A percentile compares a stretch with the other conserved stretches of the same genome.
Conservation (phyloP, 768 basidiomycete species). For the Glaciozyma antarctica region DNA sequence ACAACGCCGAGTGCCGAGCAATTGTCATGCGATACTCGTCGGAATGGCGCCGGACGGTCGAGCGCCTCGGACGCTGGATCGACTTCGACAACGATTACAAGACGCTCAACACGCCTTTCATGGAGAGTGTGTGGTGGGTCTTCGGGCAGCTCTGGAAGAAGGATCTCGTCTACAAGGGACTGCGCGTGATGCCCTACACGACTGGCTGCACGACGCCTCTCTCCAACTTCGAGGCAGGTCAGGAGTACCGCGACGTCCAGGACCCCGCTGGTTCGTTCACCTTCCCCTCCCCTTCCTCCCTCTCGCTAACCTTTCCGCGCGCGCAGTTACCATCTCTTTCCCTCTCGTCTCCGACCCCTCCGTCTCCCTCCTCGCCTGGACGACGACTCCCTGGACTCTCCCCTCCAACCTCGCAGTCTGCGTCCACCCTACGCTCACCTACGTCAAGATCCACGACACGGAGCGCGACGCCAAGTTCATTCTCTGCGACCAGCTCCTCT, state of each 20-base stretch:
- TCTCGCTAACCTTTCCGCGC: not conserved
- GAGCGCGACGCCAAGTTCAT: conserved; percentile 81
- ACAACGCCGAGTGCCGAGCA: conserved; percentile 90
- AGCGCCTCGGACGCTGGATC: conserved; percentile 99
- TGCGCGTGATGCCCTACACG: conserved; percentile 96
- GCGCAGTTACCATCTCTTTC: conserved; percentile 77
- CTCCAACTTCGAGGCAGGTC: conserved; percentile 93
- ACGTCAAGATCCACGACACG: conserved; percentile 91
- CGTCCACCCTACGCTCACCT: conserved; percentile 90
- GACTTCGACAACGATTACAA: conserved; percentile 99
- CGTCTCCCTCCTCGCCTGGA: conserved; percentile 91
- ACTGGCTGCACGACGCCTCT: conserved; percentile 90
- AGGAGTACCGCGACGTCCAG: conserved; percentile 81
- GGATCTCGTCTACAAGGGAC: conserved; percentile 72
- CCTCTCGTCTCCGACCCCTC: conserved; percentile 83
- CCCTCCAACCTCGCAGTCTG: conserved; percentile 92
- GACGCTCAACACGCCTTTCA: conserved; percentile 82
- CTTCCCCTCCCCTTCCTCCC: not conserved
- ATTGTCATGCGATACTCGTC: conserved; percentile 95
- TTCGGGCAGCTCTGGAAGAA: conserved; percentile 90
- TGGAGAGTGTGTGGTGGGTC: conserved; percentile 99
- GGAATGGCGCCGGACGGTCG: conserved; percentile 90
- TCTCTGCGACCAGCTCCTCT: conserved; percentile 74
- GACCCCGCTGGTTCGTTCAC: conserved; percentile 70
- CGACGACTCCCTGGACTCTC: conserved; percentile 96